phyloP scores from a whole-genome alignment of 139 green algal species.

The Eudorina sp. region DNA sequence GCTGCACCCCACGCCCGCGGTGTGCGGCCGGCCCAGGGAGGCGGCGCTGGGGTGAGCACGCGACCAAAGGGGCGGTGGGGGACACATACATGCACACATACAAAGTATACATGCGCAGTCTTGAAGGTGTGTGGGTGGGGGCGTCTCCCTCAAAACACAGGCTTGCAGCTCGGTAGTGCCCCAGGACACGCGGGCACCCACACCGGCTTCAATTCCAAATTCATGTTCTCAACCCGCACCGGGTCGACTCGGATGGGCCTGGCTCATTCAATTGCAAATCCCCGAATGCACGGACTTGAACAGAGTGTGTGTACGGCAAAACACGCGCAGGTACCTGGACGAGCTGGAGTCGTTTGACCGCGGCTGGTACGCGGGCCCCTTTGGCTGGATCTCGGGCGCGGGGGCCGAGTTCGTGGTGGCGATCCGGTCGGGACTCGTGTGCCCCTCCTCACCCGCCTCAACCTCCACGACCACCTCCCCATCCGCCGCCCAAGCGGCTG shows the following conservation, averaged over 20 bases:
- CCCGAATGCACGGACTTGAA: not conserved
- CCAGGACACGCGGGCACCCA: too few species aligned
- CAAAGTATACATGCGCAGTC: too few species aligned
- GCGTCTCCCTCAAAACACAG: too few species aligned
- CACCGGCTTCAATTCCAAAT: too few species aligned
- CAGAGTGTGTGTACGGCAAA: not conserved
- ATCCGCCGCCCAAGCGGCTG: not conserved
- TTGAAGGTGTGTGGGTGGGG: too few species aligned
- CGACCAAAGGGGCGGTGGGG: too few species aligned
- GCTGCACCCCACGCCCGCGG: slow-evolving; percentile 93
- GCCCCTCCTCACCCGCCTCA: not conserved
- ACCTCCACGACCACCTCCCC: not conserved
- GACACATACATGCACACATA: too few species aligned
- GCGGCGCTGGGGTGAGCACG: slow-evolving; percentile 60
- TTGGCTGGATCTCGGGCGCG: slow-evolving; percentile 91
- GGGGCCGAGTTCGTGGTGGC: slow-evolving; percentile 96
- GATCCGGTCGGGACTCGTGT: slow-evolving; percentile 95
- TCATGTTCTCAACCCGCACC: too few species aligned
- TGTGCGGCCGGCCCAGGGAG: slow-evolving; percentile 86
- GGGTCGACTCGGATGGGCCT: too few species aligned
- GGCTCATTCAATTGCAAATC: too few species aligned
- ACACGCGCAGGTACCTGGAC: slow-evolving; percentile 63
- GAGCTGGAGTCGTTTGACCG: slow-evolving; percentile 93
- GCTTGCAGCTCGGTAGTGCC: too few species aligned
- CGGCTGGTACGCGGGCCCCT: slow-evolving; percentile 95